phyloP scores from a whole-genome alignment of 139 green algal genomes.

The Closterium sp. region DNA sequence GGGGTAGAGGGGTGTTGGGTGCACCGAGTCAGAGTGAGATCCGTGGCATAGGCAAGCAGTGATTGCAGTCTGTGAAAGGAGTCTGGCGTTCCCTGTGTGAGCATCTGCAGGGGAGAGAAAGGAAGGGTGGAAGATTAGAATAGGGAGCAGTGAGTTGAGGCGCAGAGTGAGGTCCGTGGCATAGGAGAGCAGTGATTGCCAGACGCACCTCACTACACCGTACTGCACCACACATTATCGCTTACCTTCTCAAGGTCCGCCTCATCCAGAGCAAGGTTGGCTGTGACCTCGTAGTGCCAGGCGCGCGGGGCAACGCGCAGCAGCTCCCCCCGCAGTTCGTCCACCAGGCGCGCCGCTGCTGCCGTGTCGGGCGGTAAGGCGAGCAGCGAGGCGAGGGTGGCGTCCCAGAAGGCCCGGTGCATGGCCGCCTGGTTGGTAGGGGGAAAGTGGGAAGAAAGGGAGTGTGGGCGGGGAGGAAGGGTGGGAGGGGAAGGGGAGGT shows the following conservation, averaged over 20 bases:
- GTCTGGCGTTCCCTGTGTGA: not conserved
- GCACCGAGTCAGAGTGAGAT: not conserved
- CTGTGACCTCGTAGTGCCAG: not conserved
- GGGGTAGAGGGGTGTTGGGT: no score
- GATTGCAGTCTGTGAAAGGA: not conserved
- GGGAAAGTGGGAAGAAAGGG: no score
- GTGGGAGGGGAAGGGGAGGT: no score
- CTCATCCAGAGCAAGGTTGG: not conserved
- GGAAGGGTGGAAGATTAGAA: no score
- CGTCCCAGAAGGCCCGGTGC: not conserved
- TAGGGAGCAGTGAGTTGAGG: no score
- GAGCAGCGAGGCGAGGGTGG: not conserved
- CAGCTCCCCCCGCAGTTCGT: not conserved
- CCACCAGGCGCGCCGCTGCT: not conserved
- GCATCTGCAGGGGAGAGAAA: not conserved
- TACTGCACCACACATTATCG: no score
- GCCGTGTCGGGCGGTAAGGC: not conserved
- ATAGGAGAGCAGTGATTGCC: no score
- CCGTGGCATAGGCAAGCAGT: not conserved
- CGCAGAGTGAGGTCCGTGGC: no score
- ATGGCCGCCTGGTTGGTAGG: not conserved
- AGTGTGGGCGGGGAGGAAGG: no score
- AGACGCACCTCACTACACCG: no score
- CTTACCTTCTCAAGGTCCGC: not conserved
- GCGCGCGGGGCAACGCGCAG: not conserved